phyloP scores from a whole-genome alignment of 805 yeast species.

The Saturnispora gosingensis region DNA sequence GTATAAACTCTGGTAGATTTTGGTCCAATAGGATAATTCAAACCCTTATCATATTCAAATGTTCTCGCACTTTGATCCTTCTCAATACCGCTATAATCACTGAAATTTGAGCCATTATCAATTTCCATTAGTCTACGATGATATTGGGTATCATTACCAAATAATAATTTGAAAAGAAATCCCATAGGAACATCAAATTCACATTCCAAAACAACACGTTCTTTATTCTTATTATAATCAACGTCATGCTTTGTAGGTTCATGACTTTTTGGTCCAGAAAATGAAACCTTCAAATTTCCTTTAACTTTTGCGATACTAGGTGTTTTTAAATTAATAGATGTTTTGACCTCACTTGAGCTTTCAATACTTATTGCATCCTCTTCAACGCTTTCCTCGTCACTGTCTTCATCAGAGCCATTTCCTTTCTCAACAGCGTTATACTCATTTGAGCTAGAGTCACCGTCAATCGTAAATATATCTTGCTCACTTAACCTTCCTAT shows the following conservation, averaged over 20 bases:
- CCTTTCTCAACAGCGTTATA: conserved; percentile 13
- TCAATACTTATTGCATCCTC: not conserved
- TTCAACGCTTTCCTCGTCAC: not conserved
- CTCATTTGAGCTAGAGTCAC: conserved; percentile 20
- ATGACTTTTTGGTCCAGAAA: conserved; percentile 55
- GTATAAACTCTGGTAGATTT: conserved; percentile 68
- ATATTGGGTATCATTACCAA: conserved; percentile 47
- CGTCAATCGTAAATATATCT: conserved; percentile 27
- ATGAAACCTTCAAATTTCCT: not conserved
- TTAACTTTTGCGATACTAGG: not conserved
- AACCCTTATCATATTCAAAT: conserved; percentile 63
- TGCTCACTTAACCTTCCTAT: conserved; percentile 17
- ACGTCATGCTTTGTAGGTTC: conserved; percentile 43
- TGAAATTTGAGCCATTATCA: conserved; percentile 40
- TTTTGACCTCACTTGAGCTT: not conserved
- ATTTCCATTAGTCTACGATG: conserved; percentile 31
- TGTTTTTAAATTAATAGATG: not conserved
- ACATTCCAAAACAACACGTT: conserved; percentile 41
- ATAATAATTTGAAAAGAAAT: conserved; percentile 55
- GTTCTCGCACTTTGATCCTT: conserved; percentile 30
- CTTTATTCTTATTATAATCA: conserved; percentile 38
- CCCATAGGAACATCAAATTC: conserved; percentile 69
- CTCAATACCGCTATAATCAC: conserved; percentile 31
- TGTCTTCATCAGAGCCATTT: conserved; percentile 17
- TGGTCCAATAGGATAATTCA: conserved; percentile 84